Base-by-base conservation (phyloP, 164 flowering plant genomes). In the Berberis vulgaris region DNA sequence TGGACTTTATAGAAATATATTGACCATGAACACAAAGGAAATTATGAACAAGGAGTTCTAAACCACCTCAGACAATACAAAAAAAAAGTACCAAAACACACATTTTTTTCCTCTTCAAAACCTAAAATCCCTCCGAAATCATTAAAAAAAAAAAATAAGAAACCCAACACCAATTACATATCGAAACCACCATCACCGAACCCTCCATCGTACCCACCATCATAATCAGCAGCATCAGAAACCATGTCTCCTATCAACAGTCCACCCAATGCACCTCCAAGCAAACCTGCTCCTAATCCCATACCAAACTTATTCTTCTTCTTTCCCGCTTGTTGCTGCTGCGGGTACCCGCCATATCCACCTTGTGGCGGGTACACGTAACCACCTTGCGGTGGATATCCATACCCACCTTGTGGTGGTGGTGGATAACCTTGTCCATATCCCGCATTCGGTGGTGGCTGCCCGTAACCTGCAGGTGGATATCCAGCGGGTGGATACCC, bases 191-290 rank as follows among this genome's bases (percentile, higher is more conserved):
- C 78, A 11, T 46, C 77, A 61, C 60, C 81, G 59, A 65, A 82
- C 1, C 83, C 84, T 7, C 62, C 81, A 62, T 69, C 76, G 54
- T 67, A 77, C 2, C 58, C 54, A 52, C 13, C 54, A 52, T 9
- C 54, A 52, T 52, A 39, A 71, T 77, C 68, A 41, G 39, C 80
- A 66, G 69, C 79, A 64, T 85, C 94, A 7, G 85, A 78, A 3
- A 84, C 66, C 83, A 84, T 67, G 13, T 88, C 96, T n/a, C 91
- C 93, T 11, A 88, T 67, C 74, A 91, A 59, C 47, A 86, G 45
- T 61, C 95, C 95, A 54, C 91, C 95, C 39, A 89, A 54, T 7
- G 79, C 82, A 11, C 96, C 96, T 40, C 91, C 97, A 7, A 80
- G 58, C 63, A 91, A 54, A 42, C 97, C 97, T 1, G 87, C 88